Evolutionary conservation across 768 basidiomycete species (phyloP), one percentile per base, ranked within the genome.

Genomic region (Dacryopinax spathularia): DNA sequence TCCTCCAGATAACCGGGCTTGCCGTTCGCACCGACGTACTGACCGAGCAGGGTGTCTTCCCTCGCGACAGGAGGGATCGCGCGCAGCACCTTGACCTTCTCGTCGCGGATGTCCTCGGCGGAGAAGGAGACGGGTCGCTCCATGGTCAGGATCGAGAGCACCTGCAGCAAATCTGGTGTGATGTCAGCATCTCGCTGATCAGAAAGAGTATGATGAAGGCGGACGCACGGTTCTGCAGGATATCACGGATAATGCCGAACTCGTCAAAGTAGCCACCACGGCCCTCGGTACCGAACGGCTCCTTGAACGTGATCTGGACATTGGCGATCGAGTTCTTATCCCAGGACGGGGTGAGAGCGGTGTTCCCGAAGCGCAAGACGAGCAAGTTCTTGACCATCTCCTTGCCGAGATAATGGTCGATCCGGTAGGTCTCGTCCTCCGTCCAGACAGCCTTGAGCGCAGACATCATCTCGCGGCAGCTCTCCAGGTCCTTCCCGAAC

Each of bases 231-330:
- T 99, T 99, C 79, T 99, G 95, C 72, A 94, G 79, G 65, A 99
- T 81, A 75, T 99, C 95, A 72, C 95, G 88, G 75, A 99, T 94
- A 74, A 99, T 98, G 63, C 96, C 96, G 76, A 97, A 99, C 76
- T 98, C 94, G 74, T 99, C 95, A 78, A 99, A 99, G 81, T 99
- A 99, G 18, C 96, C 95, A n/a, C 95, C 95, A 68, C 95, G 89
- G n/a, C 95, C 95, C 73, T 99, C 96, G 59, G 95, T 99, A 20
- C 95, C 95, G 73, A 98, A 97, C 1, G 94, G 92, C 75, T 98
- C 96, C 79, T 98, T 98, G 84, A 98, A 97, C 16, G 93, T 96
- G 76, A 98, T 96, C 75, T 99, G 96, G 34, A 99, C 92, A 72
- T 93, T 98, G 76, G 83, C 85, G 78, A 99, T 88, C 65, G 85